Percentiles rank a stretch among this genome's conserved stretches.
phyloP scores from a whole-genome alignment of 1,284 basidiomycete species.

The Porogramme epimiltina region DNA sequence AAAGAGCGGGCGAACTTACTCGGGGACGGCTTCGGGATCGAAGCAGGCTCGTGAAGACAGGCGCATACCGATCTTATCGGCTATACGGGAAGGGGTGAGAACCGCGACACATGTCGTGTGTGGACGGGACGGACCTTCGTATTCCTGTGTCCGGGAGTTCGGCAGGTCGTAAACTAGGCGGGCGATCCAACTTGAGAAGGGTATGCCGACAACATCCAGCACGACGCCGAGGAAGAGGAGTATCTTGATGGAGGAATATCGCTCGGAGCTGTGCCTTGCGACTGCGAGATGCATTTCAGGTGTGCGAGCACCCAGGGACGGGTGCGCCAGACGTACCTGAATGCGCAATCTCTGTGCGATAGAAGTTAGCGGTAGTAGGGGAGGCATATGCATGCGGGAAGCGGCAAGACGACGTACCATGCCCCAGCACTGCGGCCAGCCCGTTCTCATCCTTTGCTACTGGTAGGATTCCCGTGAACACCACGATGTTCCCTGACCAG shows the following conservation, averaged over 20 bases:
- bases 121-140: constrained; percentile 61
- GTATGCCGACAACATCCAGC: constrained; percentile 56
- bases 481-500: constrained; percentile 69
- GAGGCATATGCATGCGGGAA: background rate
- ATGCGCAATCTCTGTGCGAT: constrained; percentile 88
- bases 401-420: constrained; percentile 55
- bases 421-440: constrained; percentile 84
- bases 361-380: constrained; percentile 17
- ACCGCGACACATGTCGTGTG: background rate
- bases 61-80: constrained; percentile 76
- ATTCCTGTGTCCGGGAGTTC: constrained; percentile 81
- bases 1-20: constrained; percentile 44
- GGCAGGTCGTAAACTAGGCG: constrained; percentile 74
- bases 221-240: constrained; percentile 50
- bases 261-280: constrained; percentile 76
- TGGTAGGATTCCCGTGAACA: constrained; percentile 90
- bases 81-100: constrained; percentile 35
- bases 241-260: constrained; percentile 62
- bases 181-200: constrained; percentile 44
- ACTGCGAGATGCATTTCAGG: constrained; percentile 43
- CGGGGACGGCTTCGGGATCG: constrained; percentile 73
- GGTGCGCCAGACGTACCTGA: constrained; percentile 67
- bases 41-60: constrained; percentile 82
- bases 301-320: constrained; percentile 1
- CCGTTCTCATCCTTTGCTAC: constrained; percentile 81